These are phyloP conservation scores for Abelmoschus esculentus DNA, from an alignment of 345 rosid species.

Conservation along the genomic window DNA sequence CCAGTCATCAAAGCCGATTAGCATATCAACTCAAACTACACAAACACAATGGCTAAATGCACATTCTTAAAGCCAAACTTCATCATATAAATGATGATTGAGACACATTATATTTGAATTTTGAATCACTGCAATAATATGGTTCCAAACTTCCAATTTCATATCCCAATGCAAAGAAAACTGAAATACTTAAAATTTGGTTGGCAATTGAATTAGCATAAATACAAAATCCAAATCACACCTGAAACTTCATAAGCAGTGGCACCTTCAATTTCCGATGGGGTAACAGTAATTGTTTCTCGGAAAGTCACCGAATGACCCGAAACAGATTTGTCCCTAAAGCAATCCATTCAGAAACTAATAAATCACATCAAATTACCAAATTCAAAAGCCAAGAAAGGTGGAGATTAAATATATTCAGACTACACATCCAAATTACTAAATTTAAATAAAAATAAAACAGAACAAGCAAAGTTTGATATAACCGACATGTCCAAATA, in stretches of 20 bases:
- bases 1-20: too few species aligned
- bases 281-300: conserved; percentile 71
- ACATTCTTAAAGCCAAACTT: too few species aligned
- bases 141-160: neutral
- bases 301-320: conserved; percentile 71
- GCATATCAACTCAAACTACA: too few species aligned
- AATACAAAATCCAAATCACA: conserved; percentile 16
- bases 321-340: conserved; percentile 78
- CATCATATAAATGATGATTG: neutral
- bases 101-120: neutral
- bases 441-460: neutral
- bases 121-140: neutral
- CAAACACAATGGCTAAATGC: too few species aligned
- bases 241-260: conserved; percentile 89
- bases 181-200: neutral
- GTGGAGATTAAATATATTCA: neutral
- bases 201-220: neutral
- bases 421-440: conserved; percentile 8
- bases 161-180: conserved; percentile 1
- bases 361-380: conserved; percentile 15
- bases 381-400: neutral
- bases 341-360: conserved; percentile 29
- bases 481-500: neutral
- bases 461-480: neutral
- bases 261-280: conserved; percentile 57